Conservation (phyloP, 2,329 filamentous ascomycete genomes). For the Raffaelea arxii region DNA sequence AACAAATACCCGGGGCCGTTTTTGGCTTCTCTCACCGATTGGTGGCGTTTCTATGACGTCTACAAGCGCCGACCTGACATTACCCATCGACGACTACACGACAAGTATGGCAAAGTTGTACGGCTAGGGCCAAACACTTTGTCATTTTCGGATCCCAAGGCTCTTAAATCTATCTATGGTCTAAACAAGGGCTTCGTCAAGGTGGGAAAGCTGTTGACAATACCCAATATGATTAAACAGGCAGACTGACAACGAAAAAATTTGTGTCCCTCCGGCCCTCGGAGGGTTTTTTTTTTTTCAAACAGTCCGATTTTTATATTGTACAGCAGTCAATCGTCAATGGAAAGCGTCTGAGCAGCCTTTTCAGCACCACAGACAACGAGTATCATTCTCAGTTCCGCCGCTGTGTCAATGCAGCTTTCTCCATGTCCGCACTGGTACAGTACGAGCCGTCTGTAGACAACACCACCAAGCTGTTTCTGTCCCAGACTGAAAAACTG, state of each 20-base stretch:
- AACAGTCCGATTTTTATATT: slow-evolving; percentile 67
- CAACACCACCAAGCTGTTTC: slow-evolving; percentile 61
- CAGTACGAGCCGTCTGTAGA: slow-evolving; percentile 76
- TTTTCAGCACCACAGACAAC: slow-evolving; percentile 70
- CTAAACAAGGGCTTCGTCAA: slow-evolving; percentile 74
- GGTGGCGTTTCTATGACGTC: slow-evolving; percentile 67
- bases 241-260: not conserved
- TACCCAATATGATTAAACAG: not conserved
- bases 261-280: too few relatives aligned
- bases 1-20: slow-evolving; percentile 65
- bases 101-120: slow-evolving; percentile 63
- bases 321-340: slow-evolving; percentile 66
- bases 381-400: slow-evolving; percentile 66
- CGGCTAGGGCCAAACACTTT: slow-evolving; percentile 64
- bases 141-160: slow-evolving; percentile 64
- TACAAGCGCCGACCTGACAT: slow-evolving; percentile 53
- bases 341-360: slow-evolving; percentile 56
- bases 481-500: slow-evolving; percentile 49
- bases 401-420: slow-evolving; percentile 65
- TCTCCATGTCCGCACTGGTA: slow-evolving; percentile 67
- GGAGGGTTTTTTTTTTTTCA: not conserved
- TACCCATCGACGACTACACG: slow-evolving; percentile 59
- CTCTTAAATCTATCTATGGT: slow-evolving; percentile 69
- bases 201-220: slow-evolving; percentile 31
- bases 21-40: slow-evolving; percentile 58